Evolutionary conservation across 441 rosid genomes (phyloP).

Genomic region (Lagerstroemia fauriei): DNA sequence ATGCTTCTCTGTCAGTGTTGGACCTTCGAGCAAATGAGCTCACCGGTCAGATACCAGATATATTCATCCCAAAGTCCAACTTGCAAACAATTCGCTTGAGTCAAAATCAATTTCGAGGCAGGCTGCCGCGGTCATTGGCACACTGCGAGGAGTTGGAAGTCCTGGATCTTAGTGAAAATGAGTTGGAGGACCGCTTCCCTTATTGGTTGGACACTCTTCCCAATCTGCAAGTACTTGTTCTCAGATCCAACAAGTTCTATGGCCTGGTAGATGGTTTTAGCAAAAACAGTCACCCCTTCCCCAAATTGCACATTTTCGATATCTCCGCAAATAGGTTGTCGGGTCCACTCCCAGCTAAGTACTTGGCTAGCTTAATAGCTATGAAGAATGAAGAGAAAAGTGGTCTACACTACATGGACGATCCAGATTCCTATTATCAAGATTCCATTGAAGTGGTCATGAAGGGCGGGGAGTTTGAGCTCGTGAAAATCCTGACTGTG

Average conservation of each 20-base stretch:
- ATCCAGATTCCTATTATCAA: no score
- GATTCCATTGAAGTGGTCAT: neutral
- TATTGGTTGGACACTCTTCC: conserved; percentile 2
- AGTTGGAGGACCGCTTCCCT: neutral
- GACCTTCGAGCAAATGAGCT: neutral
- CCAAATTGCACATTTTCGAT: neutral
- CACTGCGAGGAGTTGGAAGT: neutral
- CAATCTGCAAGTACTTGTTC: neutral
- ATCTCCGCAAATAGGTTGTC: neutral
- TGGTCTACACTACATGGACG: neutral
- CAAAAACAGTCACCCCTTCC: neutral
- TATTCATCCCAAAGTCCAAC: neutral
- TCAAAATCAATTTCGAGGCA: neutral
- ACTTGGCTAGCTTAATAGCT: neutral
- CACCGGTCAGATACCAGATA: neutral
- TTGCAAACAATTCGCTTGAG: neutral
- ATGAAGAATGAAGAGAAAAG: neutral
- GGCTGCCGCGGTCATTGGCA: neutral
- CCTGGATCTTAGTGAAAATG: neutral
- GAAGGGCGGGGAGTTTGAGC: neutral
- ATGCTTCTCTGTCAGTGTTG: neutral
- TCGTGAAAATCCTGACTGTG: neutral
- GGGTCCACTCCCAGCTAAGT: neutral
- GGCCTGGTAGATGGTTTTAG: neutral
- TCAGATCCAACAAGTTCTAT: neutral